These are phyloP conservation scores for Sporormia fimetaria DNA, from an alignment of 495 filamentous ascomycete species.

Conservation along the genomic window DNA sequence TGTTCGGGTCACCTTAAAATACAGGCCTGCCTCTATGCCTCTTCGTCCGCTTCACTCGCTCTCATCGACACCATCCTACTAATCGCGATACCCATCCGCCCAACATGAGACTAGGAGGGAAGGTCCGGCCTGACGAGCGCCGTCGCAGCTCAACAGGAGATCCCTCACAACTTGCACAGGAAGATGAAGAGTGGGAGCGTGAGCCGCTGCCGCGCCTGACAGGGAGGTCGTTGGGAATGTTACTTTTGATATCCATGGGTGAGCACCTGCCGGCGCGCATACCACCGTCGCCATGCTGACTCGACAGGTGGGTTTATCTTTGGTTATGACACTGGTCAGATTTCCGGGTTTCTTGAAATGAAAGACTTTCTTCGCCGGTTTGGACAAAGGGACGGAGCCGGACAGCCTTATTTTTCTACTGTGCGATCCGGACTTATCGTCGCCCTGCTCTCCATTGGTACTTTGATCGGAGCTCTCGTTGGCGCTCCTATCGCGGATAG, in stretches of 20 bases:
- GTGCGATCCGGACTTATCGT: slow-evolving; percentile 15
- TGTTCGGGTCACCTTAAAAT: too few species aligned
- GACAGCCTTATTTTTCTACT: slow-evolving; percentile 10
- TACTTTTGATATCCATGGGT: slow-evolving; percentile 8
- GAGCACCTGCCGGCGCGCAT: not conserved
- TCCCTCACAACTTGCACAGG: too few species aligned
- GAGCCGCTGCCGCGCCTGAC: slow-evolving; percentile 2
- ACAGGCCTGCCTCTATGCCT: too few species aligned
- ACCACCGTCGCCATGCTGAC: slow-evolving; percentile 18
- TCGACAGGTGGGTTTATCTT: slow-evolving; percentile 35
- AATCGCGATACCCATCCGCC: too few species aligned
- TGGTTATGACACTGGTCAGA: slow-evolving; percentile 35
- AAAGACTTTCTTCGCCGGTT: slow-evolving; percentile 23
- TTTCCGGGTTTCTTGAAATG: slow-evolving; percentile 31
- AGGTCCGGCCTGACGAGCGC: too few species aligned
- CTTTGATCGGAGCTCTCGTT: slow-evolving; percentile 23
- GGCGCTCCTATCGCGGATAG: slow-evolving; percentile 21
- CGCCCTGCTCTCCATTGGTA: slow-evolving; percentile 21
- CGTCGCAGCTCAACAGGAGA: too few species aligned
- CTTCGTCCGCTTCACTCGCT: too few species aligned
- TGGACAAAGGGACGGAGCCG: slow-evolving; percentile 5
- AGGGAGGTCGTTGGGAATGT: not conserved
- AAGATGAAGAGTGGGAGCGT: too few species aligned
- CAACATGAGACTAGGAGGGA: too few species aligned
- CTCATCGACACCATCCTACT: too few species aligned